A percentile compares a stretch with the other conserved stretches of the same genome.
phyloP scores from a whole-genome alignment of 129 eudicot species.

The Flaveria sonorensis region DNA sequence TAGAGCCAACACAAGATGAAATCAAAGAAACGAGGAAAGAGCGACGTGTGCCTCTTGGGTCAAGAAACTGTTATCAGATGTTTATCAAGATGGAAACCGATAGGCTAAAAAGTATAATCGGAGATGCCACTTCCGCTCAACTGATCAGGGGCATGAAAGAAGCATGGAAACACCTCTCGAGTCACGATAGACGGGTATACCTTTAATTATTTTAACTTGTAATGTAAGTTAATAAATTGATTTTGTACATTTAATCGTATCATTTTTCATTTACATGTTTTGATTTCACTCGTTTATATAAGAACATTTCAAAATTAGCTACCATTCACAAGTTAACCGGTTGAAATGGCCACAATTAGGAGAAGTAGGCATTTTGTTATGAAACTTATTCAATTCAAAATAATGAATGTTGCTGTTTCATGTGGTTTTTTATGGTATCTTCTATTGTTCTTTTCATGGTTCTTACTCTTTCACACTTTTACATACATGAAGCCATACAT shows the following conservation, averaged over 20 bases:
- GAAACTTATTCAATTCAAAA: background rate
- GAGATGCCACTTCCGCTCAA: constrained; percentile 36
- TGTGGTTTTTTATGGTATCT: background rate
- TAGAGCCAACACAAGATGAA: constrained; percentile 10
- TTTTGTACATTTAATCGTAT: background rate
- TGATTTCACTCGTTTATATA: background rate
- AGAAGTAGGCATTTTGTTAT: no score
- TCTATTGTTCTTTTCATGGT: background rate
- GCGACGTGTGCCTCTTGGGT: constrained; percentile 44
- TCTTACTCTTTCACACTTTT: background rate
- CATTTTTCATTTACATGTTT: background rate
- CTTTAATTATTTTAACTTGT: background rate
- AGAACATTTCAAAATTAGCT: background rate
- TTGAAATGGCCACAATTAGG: background rate
- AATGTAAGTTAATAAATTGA: no score
- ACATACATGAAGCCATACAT: constrained; percentile 47
- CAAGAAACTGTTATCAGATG: constrained; percentile 57
- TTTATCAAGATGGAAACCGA: constrained; percentile 51
- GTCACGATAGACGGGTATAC: constrained; percentile 44
- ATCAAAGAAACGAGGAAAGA: constrained; percentile 36
- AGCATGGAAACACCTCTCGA: constrained; percentile 57
- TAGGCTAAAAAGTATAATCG: constrained; percentile 44
- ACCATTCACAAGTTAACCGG: background rate
- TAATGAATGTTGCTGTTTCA: background rate
- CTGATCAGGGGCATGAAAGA: constrained; percentile 42